Evolutionary conservation across 805 yeast species (phyloP).

Genomic region (Sugiyamaella smithiae): DNA sequence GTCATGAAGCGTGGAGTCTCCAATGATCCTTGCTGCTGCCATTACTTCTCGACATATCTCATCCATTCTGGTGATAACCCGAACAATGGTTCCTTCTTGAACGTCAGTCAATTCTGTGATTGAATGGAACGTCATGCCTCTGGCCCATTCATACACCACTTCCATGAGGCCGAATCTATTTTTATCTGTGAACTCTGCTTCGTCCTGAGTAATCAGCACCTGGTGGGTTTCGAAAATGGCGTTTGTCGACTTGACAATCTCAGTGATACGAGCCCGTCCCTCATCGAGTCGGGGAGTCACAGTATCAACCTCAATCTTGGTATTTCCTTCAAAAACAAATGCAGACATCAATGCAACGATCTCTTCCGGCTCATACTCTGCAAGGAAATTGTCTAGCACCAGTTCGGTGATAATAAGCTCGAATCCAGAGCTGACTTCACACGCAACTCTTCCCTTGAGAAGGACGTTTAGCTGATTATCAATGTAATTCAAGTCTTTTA

Average conservation of each 20-base stretch:
- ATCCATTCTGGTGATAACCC: conserved; percentile 91
- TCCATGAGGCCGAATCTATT: conserved; percentile 88
- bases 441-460: conserved; percentile 89
- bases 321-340: conserved; percentile 88
- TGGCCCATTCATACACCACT: conserved; percentile 97
- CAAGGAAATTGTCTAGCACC: conserved; percentile 84
- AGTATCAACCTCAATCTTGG: conserved; percentile 64
- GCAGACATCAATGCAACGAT: conserved; percentile 92
- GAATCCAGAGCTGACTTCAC: conserved; percentile 77
- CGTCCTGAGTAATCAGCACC: conserved; percentile 77
- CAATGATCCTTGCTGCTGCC: conserved; percentile 90
- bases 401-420: conserved; percentile 87
- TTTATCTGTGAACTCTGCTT: conserved; percentile 75
- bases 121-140: conserved; percentile 87
- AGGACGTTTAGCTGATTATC: conserved; percentile 70
- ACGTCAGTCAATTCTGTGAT: conserved; percentile 87
- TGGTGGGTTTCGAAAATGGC: conserved; percentile 62
- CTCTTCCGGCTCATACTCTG: conserved; percentile 92
- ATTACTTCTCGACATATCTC: conserved; percentile 94
- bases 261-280: conserved; percentile 57
- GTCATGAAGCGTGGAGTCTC: conserved; percentile 83
- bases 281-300: conserved; percentile 79
- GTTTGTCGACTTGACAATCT: conserved; percentile 63
- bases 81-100: conserved; percentile 94
- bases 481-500: conserved; percentile 75